phyloP scores from a whole-genome alignment of 164 flowering plant genomes.

The Kalanchoe fedtschenkoi region DNA sequence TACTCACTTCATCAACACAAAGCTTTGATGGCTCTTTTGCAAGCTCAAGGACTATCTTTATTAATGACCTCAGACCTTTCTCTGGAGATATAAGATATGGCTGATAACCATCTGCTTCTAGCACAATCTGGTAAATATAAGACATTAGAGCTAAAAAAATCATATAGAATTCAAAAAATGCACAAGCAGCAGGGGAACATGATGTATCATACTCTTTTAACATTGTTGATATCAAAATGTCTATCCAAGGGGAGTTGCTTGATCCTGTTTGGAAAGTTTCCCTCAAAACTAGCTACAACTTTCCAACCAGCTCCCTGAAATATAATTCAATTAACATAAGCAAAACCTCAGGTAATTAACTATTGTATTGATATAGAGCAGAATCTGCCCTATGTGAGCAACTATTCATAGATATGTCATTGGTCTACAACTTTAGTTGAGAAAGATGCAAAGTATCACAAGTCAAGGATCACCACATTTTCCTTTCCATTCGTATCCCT shows the following conservation, averaged over 20 bases:
- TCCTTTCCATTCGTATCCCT: no score
- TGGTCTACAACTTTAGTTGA: neutral
- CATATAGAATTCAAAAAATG: neutral
- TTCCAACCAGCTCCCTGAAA: constrained; percentile 60
- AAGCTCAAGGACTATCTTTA: constrained; percentile 79
- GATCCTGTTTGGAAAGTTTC: constrained; percentile 90
- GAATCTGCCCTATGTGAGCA: no score
- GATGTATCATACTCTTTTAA: constrained; percentile 62
- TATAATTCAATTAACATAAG: neutral
- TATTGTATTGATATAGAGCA: no score
- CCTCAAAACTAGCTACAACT: constrained; percentile 95
- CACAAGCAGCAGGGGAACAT: neutral
- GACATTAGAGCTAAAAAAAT: neutral
- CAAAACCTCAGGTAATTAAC: neutral
- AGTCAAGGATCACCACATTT: no score
- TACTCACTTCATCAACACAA: constrained; percentile 92
- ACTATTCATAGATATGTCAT: neutral
- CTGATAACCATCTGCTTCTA: constrained; percentile 99
- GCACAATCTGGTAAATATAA: constrained; percentile 54
- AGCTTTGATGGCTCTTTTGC: constrained; percentile 96
- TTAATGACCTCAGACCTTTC: constrained; percentile 87
- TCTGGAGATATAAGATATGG: constrained; percentile 99
- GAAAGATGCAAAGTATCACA: no score
- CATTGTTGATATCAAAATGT: constrained; percentile 93
- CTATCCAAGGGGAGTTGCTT: constrained; percentile 95